A percentile compares a stretch with the other conserved stretches of the same genome.
phyloP scores from a whole-genome alignment of 2,329 filamentous ascomycete genomes.

The Proliferodiscus dingleyae region DNA sequence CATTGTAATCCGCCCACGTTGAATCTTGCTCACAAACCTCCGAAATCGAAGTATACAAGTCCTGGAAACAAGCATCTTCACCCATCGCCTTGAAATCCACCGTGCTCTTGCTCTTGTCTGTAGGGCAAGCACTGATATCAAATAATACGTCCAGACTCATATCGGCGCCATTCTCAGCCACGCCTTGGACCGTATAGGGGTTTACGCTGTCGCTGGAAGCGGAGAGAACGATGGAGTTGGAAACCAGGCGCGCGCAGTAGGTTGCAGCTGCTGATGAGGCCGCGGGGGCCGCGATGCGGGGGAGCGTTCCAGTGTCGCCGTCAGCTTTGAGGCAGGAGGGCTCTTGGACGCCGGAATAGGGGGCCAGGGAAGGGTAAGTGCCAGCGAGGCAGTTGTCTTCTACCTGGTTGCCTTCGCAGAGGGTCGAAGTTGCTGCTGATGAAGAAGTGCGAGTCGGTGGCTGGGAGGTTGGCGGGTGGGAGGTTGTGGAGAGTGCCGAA shows the following conservation, averaged over 20 bases:
- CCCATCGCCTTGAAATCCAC: constrained; percentile 2
- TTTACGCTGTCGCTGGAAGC: background rate
- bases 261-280: no score
- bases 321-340: constrained; percentile 1
- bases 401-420: no score
- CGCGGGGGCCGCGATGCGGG: background rate
- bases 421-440: no score
- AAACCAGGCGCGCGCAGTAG: no score
- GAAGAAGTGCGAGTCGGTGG: no score
- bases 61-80: background rate
- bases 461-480: no score
- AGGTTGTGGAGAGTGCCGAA: no score
- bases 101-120: background rate
- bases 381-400: no score
- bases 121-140: background rate
- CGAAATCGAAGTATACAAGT: constrained; percentile 1
- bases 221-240: no score
- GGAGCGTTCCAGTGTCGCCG: background rate
- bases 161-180: background rate
- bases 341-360: background rate
- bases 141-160: background rate
- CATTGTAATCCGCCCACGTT: constrained; percentile 2
- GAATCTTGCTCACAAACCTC: background rate
- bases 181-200: background rate
- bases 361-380: background rate